Base-by-base conservation (phyloP, 1,139 yeast species). In the Magnusiomyces magnusii region DNA sequence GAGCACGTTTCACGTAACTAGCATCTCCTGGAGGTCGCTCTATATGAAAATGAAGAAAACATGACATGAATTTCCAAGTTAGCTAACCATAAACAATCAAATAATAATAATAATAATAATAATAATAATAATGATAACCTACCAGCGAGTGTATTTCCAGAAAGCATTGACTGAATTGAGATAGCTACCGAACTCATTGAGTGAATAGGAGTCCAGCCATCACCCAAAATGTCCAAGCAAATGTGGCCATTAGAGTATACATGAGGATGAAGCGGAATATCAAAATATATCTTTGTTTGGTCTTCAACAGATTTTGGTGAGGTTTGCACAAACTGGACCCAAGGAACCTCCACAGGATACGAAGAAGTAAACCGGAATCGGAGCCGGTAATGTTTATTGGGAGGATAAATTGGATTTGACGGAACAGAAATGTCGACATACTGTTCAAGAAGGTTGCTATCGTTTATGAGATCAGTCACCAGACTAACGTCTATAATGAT, bases 201-300 rank as follows among this genome's bases (percentile, higher is more conserved):
- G 62, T 86, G 85, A 0, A 85, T 85, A 0, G 92, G 92, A 0
- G 89, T 78, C 93, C 93, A 86, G 53, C 81, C 87, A 7, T 80
- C 79, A 0, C 87, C 90, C 34, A 86, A 71, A 3, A 71, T 63
- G 55, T 71, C 73, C 42, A 65, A 73, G 68, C 93, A 86, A 19
- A 86, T 85, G 66, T 86, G 91, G 0, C 92, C 93, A 66, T 86
- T 86, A 49, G 85, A 78, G 67, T 86, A 86, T 1, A 86, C 76
- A 67, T 86, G 92, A 0, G 92, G 92, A 67, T 86, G 91, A 1
- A 83, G 64, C 0, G 92, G 92, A 5, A 85, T 76, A 36, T 64
- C 66, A 28, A 64, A 59, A 21, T 64, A 63, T 2, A 60, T 58
- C 2, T 69, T 71, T 15, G 47, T 27, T 15, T 47, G 34, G 28